Evolutionary conservation across 2,329 filamentous ascomycete species (phyloP).

Genomic region (Helicocarpus griseus): DNA sequence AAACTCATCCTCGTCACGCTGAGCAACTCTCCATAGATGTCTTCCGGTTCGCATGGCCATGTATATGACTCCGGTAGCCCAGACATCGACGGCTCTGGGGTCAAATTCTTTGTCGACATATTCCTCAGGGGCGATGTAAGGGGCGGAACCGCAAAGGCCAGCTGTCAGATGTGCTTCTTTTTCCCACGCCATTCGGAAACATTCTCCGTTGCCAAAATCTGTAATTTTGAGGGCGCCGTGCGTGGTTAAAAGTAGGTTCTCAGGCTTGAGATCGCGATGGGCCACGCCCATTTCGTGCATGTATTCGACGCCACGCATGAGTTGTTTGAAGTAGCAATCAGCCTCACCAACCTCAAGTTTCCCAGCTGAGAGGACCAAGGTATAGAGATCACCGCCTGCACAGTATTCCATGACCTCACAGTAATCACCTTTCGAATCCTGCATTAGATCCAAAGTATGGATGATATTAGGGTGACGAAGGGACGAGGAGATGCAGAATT

Average conservation of each 20-base stretch:
- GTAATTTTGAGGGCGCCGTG: constrained; percentile 94
- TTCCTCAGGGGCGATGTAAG: constrained; percentile 95
- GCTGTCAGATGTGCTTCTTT: constrained; percentile 97
- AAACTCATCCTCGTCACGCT: constrained; percentile 95
- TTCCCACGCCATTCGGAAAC: constrained; percentile 99
- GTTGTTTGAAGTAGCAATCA: constrained; percentile 97
- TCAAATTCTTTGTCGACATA: constrained; percentile 95
- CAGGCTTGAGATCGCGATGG: constrained; percentile 91
- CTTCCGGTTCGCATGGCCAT: constrained; percentile 98
- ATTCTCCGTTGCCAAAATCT: constrained; percentile 97
- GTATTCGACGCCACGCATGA: constrained; percentile 98
- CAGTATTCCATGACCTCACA: constrained; percentile 99
- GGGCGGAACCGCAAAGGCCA: constrained; percentile 88
- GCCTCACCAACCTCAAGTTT: constrained; percentile 85
- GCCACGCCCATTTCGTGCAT: constrained; percentile 99
- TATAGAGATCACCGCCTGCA: constrained; percentile 91
- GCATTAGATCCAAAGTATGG: constrained; percentile 87
- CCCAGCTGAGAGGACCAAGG: constrained; percentile 77
- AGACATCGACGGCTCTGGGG: constrained; percentile 92
- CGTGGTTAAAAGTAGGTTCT: constrained; percentile 88
- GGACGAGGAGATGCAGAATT: constrained; percentile 97
- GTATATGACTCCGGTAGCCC: constrained; percentile 98
- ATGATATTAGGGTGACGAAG: constrained; percentile 96
- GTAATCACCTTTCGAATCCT: constrained; percentile 94
- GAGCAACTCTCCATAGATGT: constrained; percentile 93